These are phyloP conservation scores for Kewa caespitosa DNA, from an alignment of 179 eudicot genomes.

Conservation along the genomic window DNA sequence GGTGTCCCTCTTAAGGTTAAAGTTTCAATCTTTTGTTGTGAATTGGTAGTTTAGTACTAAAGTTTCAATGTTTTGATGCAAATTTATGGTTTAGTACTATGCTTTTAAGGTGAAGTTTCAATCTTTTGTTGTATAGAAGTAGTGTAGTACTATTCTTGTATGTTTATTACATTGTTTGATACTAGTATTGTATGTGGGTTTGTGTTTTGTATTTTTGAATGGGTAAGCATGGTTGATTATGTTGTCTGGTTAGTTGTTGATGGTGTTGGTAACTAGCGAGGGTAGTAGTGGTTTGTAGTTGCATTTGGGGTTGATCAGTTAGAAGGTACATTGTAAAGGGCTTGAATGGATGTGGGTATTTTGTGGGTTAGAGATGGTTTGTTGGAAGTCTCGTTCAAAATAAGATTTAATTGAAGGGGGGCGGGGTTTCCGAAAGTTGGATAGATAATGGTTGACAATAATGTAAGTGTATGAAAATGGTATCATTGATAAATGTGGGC, in stretches of 20 bases:
- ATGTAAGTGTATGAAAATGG: too few species aligned
- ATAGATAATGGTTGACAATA: too few species aligned
- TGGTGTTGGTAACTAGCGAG: background rate
- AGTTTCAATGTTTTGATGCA: background rate
- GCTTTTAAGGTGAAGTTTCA: conserved; percentile 41
- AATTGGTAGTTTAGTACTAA: background rate
- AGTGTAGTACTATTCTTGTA: background rate
- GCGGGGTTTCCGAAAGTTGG: too few species aligned
- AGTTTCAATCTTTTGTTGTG: background rate
- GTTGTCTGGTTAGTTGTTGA: background rate
- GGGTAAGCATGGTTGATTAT: background rate
- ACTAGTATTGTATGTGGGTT: background rate
- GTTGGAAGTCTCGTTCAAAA: background rate
- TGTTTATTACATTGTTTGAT: background rate
- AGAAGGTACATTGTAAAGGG: too few species aligned
- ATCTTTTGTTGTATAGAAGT: background rate
- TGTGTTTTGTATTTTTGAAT: background rate
- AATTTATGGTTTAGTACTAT: background rate
- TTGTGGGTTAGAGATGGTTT: background rate
- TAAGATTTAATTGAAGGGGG: background rate
- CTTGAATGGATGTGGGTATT: background rate
- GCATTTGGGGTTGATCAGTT: too few species aligned
- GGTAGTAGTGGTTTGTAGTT: background rate
- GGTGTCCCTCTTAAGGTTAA: conserved; percentile 78
- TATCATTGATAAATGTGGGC: too few species aligned